These are phyloP conservation scores for Pyricularia sp. DNA, from an alignment of 2,329 filamentous ascomycete species.

Conservation along the genomic window DNA sequence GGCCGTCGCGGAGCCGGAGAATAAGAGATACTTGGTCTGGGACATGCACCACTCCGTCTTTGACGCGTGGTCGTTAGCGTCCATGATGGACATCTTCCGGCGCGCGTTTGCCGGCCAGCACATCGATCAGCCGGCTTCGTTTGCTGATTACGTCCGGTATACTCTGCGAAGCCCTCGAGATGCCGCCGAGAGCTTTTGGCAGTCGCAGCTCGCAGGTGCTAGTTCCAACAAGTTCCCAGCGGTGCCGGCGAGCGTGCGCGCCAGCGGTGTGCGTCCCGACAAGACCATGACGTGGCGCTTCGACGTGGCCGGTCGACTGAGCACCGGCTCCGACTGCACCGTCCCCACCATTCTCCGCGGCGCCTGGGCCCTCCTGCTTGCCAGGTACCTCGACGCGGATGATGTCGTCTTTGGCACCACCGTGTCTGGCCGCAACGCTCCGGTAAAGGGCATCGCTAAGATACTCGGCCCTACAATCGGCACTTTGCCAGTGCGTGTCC, in stretches of 20 bases:
- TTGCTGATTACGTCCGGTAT: not conserved
- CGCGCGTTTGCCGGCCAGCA: not conserved
- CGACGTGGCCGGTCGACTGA: not conserved
- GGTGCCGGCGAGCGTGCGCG: not conserved
- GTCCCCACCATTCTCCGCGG: not conserved
- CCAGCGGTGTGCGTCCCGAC: not conserved
- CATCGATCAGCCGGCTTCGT: conserved; percentile 11
- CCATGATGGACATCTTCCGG: conserved; percentile 35
- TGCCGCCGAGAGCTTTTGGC: conserved; percentile 4
- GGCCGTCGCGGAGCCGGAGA: conserved; percentile 22
- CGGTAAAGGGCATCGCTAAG: conserved; percentile 15
- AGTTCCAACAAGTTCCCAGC: not conserved
- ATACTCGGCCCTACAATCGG: conserved; percentile 21
- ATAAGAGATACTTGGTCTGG: conserved; percentile 17
- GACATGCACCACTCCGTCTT: conserved; percentile 23
- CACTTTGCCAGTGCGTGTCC: conserved; percentile 19
- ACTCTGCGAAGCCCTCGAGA: not conserved
- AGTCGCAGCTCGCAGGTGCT: conserved; percentile 4
- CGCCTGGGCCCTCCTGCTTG: not conserved
- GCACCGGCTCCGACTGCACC: not conserved
- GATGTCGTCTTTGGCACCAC: conserved; percentile 16
- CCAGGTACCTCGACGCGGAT: not conserved
- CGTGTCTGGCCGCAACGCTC: conserved; percentile 17
- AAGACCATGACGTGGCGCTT: not conserved
- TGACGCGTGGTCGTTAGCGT: conserved; percentile 31